Conservation (phyloP, 2,329 filamentous ascomycete species). For the Colletotrichum australisinense region DNA sequence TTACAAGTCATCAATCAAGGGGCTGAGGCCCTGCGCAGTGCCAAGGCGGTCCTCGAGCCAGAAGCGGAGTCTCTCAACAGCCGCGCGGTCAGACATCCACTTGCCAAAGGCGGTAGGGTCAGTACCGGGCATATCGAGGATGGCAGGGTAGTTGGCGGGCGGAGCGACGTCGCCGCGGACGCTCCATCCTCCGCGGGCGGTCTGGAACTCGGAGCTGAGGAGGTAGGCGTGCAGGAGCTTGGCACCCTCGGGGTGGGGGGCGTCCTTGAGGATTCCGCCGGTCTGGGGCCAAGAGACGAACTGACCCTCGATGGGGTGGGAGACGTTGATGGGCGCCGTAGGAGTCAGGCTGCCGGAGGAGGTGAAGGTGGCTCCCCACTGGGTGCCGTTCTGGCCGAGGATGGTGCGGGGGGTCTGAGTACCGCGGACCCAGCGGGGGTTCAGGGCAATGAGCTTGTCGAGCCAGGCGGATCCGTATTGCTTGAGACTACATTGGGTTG, state of each 20-base stretch:
- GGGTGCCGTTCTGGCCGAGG: slow-evolving; percentile 43
- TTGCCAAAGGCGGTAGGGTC: slow-evolving; percentile 50
- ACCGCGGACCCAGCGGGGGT: slow-evolving; percentile 65
- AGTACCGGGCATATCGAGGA: slow-evolving; percentile 45
- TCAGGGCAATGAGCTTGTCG: slow-evolving; percentile 57
- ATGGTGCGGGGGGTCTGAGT: slow-evolving; percentile 54
- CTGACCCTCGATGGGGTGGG: slow-evolving; percentile 48
- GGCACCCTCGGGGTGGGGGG: slow-evolving; percentile 61
- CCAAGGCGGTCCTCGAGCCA: slow-evolving; percentile 56
- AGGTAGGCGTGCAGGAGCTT: slow-evolving; percentile 62
- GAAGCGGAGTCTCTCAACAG: slow-evolving; percentile 54
- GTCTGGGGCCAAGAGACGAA: slow-evolving; percentile 62
- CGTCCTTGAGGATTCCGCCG: slow-evolving; percentile 59
- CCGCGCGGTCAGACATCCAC: slow-evolving; percentile 54
- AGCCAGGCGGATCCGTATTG: slow-evolving; percentile 59
- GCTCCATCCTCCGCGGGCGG: slow-evolving; percentile 43
- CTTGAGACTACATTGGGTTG: slow-evolving; percentile 42
- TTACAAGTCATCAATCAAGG: slow-evolving; percentile 39
- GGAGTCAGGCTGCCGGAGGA: slow-evolving; percentile 37
- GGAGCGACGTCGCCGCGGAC: slow-evolving; percentile 48
- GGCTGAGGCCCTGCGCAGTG: slow-evolving; percentile 53
- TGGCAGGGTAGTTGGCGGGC: slow-evolving; percentile 43
- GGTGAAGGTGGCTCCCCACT: slow-evolving; percentile 49
- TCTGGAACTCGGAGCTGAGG: slow-evolving; percentile 54
- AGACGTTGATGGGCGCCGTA: slow-evolving; percentile 37